These are phyloP conservation scores for Ceratobasidium papillatum DNA, from an alignment of 1,284 basidiomycete species.

Conservation along the genomic window DNA sequence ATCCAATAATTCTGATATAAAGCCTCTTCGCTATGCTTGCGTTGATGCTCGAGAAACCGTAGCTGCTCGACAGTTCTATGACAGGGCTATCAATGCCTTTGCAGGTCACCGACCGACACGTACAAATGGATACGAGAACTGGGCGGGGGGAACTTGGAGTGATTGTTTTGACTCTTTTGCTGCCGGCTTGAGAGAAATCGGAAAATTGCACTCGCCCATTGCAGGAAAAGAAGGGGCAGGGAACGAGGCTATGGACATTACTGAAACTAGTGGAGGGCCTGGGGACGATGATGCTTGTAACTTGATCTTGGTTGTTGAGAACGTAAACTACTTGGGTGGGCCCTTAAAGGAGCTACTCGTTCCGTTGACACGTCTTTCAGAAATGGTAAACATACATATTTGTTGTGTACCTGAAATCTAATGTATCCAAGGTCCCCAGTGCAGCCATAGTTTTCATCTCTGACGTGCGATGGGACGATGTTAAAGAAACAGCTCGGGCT, in stretches of 20 bases:
- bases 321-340: slow-evolving; percentile 72
- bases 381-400: slow-evolving; percentile 67
- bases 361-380: slow-evolving; percentile 74
- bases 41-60: slow-evolving; percentile 74
- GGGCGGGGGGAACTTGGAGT: slow-evolving; percentile 61
- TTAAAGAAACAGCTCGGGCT: slow-evolving; percentile 73
- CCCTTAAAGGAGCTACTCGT: slow-evolving; percentile 71
- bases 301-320: slow-evolving; percentile 68
- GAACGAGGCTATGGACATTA: slow-evolving; percentile 49
- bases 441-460: slow-evolving; percentile 72
- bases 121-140: slow-evolving; percentile 68
- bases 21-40: slow-evolving; percentile 53
- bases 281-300: slow-evolving; percentile 45
- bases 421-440: slow-evolving; percentile 53
- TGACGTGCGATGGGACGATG: slow-evolving; percentile 74
- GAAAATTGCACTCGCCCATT: slow-evolving; percentile 47
- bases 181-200: slow-evolving; percentile 61
- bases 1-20: slow-evolving; percentile 7
- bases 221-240: slow-evolving; percentile 51
- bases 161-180: slow-evolving; percentile 74
- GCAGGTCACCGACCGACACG: slow-evolving; percentile 64
- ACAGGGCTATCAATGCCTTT: slow-evolving; percentile 69
- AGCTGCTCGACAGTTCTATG: slow-evolving; percentile 70
- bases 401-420: slow-evolving; percentile 29
- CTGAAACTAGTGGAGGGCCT: slow-evolving; percentile 31